These are phyloP conservation scores for Pseudogymnoascus sp. DNA, from an alignment of 2,329 filamentous ascomycete genomes.

Conservation along the genomic window DNA sequence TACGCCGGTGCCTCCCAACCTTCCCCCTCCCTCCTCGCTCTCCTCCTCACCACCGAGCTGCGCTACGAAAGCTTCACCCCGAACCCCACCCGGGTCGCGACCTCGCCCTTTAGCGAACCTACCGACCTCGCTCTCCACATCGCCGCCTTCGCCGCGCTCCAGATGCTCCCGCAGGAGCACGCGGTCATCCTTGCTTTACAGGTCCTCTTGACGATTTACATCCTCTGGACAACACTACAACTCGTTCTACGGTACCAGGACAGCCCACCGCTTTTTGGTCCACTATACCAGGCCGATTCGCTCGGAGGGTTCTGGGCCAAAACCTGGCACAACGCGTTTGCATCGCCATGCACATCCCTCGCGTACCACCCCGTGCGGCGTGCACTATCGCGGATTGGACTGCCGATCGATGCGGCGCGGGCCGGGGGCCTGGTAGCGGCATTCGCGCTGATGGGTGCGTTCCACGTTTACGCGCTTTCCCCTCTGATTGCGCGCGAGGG, in stretches of 20 bases:
- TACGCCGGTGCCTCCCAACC: slow-evolving; percentile 28
- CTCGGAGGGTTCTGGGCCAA: slow-evolving; percentile 35
- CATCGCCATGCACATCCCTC: slow-evolving; percentile 34
- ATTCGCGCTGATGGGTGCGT: slow-evolving; percentile 35
- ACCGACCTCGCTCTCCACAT: slow-evolving; percentile 32
- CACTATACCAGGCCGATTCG: slow-evolving; percentile 33
- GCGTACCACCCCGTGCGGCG: slow-evolving; percentile 33
- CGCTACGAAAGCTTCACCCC: slow-evolving; percentile 39
- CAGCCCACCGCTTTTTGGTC: slow-evolving; percentile 35
- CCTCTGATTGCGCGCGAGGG: slow-evolving; percentile 30
- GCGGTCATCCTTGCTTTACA: slow-evolving; percentile 33
- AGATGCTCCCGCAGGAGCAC: slow-evolving; percentile 31
- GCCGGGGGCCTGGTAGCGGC: slow-evolving; percentile 32
- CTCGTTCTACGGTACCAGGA: slow-evolving; percentile 32
- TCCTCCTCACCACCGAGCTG: slow-evolving; percentile 35
- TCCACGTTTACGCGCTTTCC: slow-evolving; percentile 34
- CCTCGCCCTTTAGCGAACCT: slow-evolving; percentile 32
- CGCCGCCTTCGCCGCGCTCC: slow-evolving; percentile 29
- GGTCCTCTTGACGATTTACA: slow-evolving; percentile 34
- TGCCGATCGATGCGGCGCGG: slow-evolving; percentile 29
- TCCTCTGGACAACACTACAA: slow-evolving; percentile 35
- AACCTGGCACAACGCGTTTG: slow-evolving; percentile 38
- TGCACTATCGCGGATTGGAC: slow-evolving; percentile 26
- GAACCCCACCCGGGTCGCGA: slow-evolving; percentile 32
- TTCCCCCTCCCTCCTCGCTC: slow-evolving; percentile 26